Base-by-base conservation (phyloP, 352 stramenopile species). In the Globisporangium cylindrosporum region DNA sequence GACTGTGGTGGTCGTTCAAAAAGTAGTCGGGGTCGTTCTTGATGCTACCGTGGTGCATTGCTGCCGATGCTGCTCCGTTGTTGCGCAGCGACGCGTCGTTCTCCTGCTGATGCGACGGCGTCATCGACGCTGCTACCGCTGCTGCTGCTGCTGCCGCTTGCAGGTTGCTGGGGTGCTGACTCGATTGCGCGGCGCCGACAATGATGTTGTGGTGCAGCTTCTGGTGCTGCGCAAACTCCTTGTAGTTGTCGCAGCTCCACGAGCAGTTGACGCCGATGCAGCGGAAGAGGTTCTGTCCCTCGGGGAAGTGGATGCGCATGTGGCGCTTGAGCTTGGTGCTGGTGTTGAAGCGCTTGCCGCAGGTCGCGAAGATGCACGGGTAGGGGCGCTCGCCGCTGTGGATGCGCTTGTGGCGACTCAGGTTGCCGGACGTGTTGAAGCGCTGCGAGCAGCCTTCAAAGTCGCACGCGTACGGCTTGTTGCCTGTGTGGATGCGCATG, bases 321-420 rank as follows among this genome's bases (percentile, higher is more conserved):
- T 96, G 88, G 20, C 88, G 78, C 76, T 94, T 93, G 56, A 96
- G 79, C 73, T 96, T 96, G n/a, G 87, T 94, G 73, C 86, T 94
- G 27, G 87, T 96, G 72, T 93, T 94, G 67, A 96, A 96, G 46
- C 82, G 79, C 71, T 96, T 96, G 69, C 79, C 83, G 73, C 88
- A 96, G 8, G 69, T 89, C 8, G 82, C 70, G 46, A 91, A 91
- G 56, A 87, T 82, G 55, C 88, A 96, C 41, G 83, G 82, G 70
- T 94, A 96, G 25, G 88, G 88, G 4, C 87, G 78, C 66, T 93
- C 88, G 56, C 88, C 88, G 53, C 80, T 92, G 73, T 96, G 88
- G 70, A 94, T 96, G 71, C 88, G 86, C 68, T 94, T 94, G 76
- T 96, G 88, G 59, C 88, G 85, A 64, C 85, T 94, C 10, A 96